Percentiles rank a stretch among this genome's conserved stretches.
These are phyloP conservation scores for Neofusicoccum umdonicola DNA, from an alignment of 2,329 filamentous ascomycete species.

Conservation along the genomic window DNA sequence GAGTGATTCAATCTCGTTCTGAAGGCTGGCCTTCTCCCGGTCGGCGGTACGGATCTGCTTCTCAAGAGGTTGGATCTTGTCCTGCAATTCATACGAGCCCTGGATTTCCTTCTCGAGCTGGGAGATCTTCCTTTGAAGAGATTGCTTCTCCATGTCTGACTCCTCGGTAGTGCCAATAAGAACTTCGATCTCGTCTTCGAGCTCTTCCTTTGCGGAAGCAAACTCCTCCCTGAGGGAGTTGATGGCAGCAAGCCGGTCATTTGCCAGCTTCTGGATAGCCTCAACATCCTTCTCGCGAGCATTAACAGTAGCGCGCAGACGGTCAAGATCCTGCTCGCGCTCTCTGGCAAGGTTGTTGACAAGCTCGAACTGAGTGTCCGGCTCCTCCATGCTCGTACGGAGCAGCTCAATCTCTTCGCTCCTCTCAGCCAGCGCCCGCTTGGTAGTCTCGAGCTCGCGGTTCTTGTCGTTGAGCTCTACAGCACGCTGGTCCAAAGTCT, in stretches of 20 bases:
- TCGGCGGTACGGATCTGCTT: constrained; percentile 31
- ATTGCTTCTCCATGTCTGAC: constrained; percentile 49
- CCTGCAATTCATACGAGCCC: constrained; percentile 48
- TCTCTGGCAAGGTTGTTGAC: constrained; percentile 44
- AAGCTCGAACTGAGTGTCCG: constrained; percentile 39
- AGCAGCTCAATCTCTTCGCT: constrained; percentile 38
- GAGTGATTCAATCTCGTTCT: constrained; percentile 32
- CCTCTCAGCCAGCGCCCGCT: constrained; percentile 35
- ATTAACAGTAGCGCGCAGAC: constrained; percentile 48
- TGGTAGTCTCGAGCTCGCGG: constrained; percentile 35
- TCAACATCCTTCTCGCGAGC: constrained; percentile 32
- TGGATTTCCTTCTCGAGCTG: constrained; percentile 30
- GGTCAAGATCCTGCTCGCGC: constrained; percentile 52
- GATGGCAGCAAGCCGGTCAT: constrained; percentile 43
- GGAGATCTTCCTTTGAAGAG: constrained; percentile 58
- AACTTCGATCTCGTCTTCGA: constrained; percentile 55
- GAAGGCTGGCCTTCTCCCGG: constrained; percentile 38
- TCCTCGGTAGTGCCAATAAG: constrained; percentile 45
- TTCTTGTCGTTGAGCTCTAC: constrained; percentile 34
- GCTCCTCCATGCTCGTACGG: constrained; percentile 34
- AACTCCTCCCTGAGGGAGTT: constrained; percentile 53
- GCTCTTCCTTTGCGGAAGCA: constrained; percentile 27
- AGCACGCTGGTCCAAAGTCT: constrained; percentile 34
- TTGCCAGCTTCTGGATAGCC: constrained; percentile 31
- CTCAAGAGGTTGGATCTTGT: constrained; percentile 45